phyloP scores from a whole-genome alignment of 1,284 basidiomycete species.

The Taiwanofungus camphoratus region DNA sequence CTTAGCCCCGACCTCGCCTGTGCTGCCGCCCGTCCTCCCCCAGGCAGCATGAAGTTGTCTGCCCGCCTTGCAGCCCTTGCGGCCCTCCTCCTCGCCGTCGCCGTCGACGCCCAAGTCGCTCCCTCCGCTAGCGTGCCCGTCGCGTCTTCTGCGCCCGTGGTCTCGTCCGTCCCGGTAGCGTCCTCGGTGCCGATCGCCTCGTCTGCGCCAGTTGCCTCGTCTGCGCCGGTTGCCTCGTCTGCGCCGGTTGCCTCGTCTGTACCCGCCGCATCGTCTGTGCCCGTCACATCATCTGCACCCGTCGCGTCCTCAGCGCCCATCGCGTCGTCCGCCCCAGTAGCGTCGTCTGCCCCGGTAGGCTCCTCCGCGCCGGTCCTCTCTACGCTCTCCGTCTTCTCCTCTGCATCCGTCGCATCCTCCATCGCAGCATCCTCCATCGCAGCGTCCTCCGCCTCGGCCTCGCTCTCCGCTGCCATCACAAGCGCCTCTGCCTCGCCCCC shows the following conservation, averaged over 20 bases:
- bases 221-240: neutral
- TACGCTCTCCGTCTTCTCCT: constrained; percentile 3
- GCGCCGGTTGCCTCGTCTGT: neutral
- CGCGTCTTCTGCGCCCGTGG: neutral
- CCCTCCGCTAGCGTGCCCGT: no score
- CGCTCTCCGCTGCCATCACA: constrained; percentile 5
- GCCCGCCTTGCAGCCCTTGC: constrained; percentile 5
- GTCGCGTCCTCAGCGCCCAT: neutral
- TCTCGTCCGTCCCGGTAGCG: neutral
- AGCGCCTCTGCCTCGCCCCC: constrained; percentile 5
- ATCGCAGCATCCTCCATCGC: neutral
- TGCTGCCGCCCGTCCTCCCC: constrained; percentile 3
- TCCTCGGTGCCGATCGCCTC: constrained; percentile 1
- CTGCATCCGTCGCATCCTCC: constrained; percentile 2
- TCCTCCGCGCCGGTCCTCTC: neutral
- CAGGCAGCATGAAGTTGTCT: no score
- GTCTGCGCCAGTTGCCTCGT: neutral
- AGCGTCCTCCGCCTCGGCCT: constrained; percentile 3
- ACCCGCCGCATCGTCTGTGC: neutral
- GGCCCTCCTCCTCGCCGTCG: constrained; percentile 15
- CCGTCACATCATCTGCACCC: neutral
- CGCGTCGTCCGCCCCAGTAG: neutral
- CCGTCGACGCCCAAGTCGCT: constrained; percentile 11
- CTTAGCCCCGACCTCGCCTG: neutral
- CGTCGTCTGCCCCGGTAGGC: neutral